Conservation (phyloP, 257 asterid genomes). For the Solanum peruvianum region DNA sequence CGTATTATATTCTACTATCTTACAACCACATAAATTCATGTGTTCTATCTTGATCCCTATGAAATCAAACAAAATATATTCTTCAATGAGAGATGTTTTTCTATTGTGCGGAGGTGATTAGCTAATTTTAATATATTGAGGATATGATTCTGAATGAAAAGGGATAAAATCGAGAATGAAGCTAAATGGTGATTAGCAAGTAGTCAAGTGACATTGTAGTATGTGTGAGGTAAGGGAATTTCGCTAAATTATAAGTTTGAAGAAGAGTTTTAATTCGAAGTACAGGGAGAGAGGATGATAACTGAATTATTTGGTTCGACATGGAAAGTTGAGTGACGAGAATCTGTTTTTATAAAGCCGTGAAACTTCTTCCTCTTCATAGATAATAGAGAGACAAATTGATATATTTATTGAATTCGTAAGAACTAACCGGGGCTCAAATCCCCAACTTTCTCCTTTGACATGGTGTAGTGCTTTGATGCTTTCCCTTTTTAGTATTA, state of each 20-base stretch:
- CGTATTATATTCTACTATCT: constrained; percentile 10
- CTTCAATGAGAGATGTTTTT: background rate
- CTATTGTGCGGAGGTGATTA: background rate
- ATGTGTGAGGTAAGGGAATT: background rate
- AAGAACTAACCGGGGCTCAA: background rate
- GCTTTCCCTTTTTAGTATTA: background rate
- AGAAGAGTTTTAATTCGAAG: background rate
- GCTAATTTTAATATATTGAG: background rate
- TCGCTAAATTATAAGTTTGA: background rate
- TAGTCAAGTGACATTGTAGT: no score
- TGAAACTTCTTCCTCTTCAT: background rate
- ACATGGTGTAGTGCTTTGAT: background rate
- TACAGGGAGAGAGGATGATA: background rate
- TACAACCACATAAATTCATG: background rate
- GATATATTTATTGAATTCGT: no score
- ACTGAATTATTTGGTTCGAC: no score
- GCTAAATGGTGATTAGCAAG: background rate
- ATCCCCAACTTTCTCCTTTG: background rate
- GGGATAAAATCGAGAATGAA: no score
- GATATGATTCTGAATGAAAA: background rate
- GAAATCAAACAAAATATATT: background rate
- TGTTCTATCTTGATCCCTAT: background rate
- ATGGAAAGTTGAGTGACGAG: background rate
- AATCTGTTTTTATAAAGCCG: no score
- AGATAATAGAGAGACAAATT: background rate